Base-by-base conservation (phyloP, 306 rosid species). In the Citrullus mucosospermus region DNA sequence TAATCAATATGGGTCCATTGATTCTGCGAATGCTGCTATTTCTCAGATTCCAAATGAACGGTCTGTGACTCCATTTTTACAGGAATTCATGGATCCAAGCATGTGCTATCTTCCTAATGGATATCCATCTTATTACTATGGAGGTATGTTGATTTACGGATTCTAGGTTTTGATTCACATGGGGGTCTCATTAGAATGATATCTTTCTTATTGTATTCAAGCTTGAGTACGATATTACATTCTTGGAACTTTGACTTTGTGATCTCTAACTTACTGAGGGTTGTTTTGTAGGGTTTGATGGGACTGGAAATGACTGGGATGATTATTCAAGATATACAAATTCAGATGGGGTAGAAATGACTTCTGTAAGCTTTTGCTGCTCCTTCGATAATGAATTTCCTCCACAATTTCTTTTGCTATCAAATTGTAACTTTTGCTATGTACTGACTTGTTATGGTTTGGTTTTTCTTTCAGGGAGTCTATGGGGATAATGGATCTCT, bases 401-500 rank as follows among this genome's bases (percentile, higher is more conserved):
- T 44, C 20, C 12, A 5, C 13, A 22, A 13, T 22, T 9, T 11
- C 1, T 20, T 44, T 44, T 22, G n/a, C 44, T 25, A n/a, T 56
- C 53, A 12, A 25, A 50, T 72, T 71, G 20, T 6, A 7, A 28
- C 8, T 46, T 71, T 1, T 48, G 53, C 15, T 28, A 48, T 22
- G 77, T 48, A 50, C 56, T 28, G 28, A 28, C 43, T 14, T 6
- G 11, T 15, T 25, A 8, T 16, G 14, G 1, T 48, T 28, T 25
- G 3, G 20, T 46, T 22, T 16, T 18, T 36, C 36, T 76, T 30
- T 22, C 82, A 95, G 99, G 97, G 92, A 22, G 89, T 92, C 82
- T 95, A 92, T 43, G 97, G 99, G 78, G 99, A 92, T 55, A 95
- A 91, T 20, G 95, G 96, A 79, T 94, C 98, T 77, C 83, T 92